Conservation (phyloP, 139 green algal genomes). For the Ettlia oleoabundans region DNA sequence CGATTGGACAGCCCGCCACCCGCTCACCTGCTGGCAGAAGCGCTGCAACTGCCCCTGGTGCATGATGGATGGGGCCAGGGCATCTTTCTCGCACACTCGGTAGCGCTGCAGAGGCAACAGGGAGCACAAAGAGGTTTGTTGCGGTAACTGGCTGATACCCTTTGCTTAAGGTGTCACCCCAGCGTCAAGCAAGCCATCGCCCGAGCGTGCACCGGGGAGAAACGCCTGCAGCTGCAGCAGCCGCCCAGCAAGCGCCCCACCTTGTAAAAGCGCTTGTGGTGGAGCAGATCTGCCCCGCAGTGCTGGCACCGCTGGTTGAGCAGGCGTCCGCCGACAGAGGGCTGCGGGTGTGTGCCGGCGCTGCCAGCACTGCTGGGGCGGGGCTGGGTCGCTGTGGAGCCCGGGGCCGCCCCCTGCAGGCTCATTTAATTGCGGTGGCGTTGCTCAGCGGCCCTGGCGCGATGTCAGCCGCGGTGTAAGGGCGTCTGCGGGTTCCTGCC, state of each 20-base stretch:
- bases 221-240: not conserved
- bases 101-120: not conserved
- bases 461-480: too few species aligned
- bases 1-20: not conserved
- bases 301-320: not conserved
- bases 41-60: not conserved
- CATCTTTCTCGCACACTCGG: not conserved
- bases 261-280: conserved; percentile 7
- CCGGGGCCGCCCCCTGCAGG: too few species aligned
- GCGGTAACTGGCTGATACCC: too few species aligned
- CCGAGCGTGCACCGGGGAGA: too few species aligned
- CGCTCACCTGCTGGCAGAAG: not conserved
- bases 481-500: too few species aligned
- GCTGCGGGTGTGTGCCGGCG: not conserved
- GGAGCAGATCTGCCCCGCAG: not conserved
- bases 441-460: too few species aligned
- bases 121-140: too few species aligned
- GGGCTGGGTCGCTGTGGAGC: too few species aligned
- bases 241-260: not conserved
- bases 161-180: too few species aligned
- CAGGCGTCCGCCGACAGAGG: not conserved
- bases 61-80: not conserved
- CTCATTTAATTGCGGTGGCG: too few species aligned
- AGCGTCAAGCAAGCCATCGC: too few species aligned
- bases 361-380: not conserved